Evolutionary conservation across 2,329 filamentous ascomycete species (phyloP).

Genomic region (Fusarium brachygibbosum): DNA sequence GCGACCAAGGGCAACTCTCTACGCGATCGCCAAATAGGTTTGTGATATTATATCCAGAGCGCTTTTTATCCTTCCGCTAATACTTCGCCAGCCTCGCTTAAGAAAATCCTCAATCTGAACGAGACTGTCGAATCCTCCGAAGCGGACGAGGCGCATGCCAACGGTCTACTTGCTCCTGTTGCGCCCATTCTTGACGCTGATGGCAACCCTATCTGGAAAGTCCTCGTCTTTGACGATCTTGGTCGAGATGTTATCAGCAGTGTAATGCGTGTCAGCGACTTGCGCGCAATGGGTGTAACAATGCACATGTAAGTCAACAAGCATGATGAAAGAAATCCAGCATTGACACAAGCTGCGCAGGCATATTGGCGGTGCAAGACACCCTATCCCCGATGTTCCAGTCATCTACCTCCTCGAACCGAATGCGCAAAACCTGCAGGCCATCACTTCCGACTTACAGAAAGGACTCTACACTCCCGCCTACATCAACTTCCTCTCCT

Average conservation of each 20-base stretch:
- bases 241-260: constrained; percentile 97
- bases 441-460: constrained; percentile 87
- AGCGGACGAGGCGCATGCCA: constrained; percentile 72
- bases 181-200: constrained; percentile 87
- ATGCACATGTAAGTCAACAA: constrained; percentile 81
- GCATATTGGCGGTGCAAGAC: constrained; percentile 83
- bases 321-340: not conserved
- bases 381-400: constrained; percentile 95
- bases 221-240: constrained; percentile 91
- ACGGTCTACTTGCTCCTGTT: constrained; percentile 75
- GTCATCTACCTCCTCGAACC: constrained; percentile 98
- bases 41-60: not conserved
- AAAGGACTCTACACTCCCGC: constrained; percentile 91
- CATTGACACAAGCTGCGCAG: constrained; percentile 59
- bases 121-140: constrained; percentile 73
- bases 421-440: constrained; percentile 81
- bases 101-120: constrained; percentile 96
- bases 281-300: constrained; percentile 93
- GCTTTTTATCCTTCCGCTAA: constrained; percentile 15
- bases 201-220: constrained; percentile 97
- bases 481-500: constrained; percentile 97
- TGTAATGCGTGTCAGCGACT: constrained; percentile 91
- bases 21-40: constrained; percentile 66
- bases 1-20: constrained; percentile 62
- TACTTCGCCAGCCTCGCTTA: constrained; percentile 78